These are phyloP conservation scores for Malassezia brasiliensis DNA, from an alignment of 1,284 basidiomycete species.

Conservation along the genomic window DNA sequence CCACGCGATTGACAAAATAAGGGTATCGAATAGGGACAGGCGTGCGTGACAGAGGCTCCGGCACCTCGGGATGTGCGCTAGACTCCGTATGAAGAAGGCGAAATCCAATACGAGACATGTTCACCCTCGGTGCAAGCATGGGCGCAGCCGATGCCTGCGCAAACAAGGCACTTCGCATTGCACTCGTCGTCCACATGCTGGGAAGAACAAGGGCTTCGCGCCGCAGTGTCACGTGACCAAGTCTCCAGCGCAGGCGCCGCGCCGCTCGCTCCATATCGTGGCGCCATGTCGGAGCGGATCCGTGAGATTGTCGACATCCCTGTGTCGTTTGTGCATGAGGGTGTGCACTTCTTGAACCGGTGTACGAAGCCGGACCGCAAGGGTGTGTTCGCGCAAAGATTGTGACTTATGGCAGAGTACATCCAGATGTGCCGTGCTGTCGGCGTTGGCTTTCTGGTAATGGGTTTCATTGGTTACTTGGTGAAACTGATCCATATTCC, in stretches of 20 bases:
- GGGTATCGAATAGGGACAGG: conserved; percentile 16
- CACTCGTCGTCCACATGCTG: not conserved
- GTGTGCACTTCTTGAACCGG: conserved; percentile 86
- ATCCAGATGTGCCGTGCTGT: conserved; percentile 48
- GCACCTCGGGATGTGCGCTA: no score
- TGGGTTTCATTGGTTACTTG: conserved; percentile 49
- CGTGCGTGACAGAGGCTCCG: not conserved
- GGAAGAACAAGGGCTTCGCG: not conserved
- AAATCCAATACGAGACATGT: no score
- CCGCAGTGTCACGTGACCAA: not conserved
- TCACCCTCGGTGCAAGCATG: no score
- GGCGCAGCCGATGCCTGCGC: not conserved
- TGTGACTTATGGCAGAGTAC: conserved; percentile 29
- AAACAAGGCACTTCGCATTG: not conserved
- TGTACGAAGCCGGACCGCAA: conserved; percentile 95
- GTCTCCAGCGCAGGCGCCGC: not conserved
- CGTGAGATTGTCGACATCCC: conserved; percentile 84
- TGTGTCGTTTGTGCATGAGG: conserved; percentile 82
- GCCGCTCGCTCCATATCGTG: not conserved
- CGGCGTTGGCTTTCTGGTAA: conserved; percentile 45
- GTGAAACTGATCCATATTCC: conserved; percentile 49
- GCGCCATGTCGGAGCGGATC: conserved; percentile 72
- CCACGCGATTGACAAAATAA: conserved; percentile 35
- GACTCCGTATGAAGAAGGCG: no score
- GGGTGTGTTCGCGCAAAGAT: conserved; percentile 56